Percentiles rank a stretch among this genome's conserved stretches.
phyloP scores from a whole-genome alignment of 805 yeast species.

The Myxozyma udenii region DNA sequence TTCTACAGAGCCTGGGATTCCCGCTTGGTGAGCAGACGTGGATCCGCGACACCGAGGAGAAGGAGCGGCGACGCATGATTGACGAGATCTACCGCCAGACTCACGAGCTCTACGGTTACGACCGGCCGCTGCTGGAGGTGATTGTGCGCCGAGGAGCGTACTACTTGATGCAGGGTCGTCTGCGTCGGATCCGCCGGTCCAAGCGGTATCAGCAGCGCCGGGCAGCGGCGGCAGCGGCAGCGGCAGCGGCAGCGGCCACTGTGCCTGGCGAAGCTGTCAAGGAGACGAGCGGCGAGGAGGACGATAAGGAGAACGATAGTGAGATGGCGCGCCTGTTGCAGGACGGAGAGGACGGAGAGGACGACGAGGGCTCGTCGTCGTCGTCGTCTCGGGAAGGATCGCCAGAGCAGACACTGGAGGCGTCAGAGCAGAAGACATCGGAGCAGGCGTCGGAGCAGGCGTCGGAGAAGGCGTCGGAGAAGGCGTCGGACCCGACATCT shows the following conservation, averaged over 20 bases:
- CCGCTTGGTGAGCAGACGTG: slow-evolving; percentile 76
- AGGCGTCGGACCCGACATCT: too few relatives aligned
- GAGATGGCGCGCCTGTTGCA: background rate
- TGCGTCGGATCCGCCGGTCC: slow-evolving; percentile 56
- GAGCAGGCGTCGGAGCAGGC: too few relatives aligned
- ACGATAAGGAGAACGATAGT: background rate
- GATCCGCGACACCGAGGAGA: slow-evolving; percentile 70
- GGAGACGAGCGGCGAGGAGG: background rate
- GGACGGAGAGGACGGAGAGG: background rate
- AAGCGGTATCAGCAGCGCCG: slow-evolving; percentile 12
- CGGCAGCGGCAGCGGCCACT: background rate
- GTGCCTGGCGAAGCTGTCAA: background rate
- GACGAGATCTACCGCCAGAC: slow-evolving; percentile 50
- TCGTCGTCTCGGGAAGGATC: background rate
- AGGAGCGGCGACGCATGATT: slow-evolving; percentile 50
- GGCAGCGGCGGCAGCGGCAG: background rate
- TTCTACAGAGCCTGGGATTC: slow-evolving; percentile 56
- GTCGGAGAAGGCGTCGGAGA: too few relatives aligned
- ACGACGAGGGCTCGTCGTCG: background rate
- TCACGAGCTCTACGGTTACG: slow-evolving; percentile 50
- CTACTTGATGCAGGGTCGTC: slow-evolving; percentile 71
- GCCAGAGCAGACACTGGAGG: too few relatives aligned
- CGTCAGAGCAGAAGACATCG: too few relatives aligned
- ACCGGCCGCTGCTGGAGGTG: slow-evolving; percentile 57
- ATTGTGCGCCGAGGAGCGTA: slow-evolving; percentile 80